phyloP scores from a whole-genome alignment of 352 stramenopile genomes.

The Phytophthora podocarpi region DNA sequence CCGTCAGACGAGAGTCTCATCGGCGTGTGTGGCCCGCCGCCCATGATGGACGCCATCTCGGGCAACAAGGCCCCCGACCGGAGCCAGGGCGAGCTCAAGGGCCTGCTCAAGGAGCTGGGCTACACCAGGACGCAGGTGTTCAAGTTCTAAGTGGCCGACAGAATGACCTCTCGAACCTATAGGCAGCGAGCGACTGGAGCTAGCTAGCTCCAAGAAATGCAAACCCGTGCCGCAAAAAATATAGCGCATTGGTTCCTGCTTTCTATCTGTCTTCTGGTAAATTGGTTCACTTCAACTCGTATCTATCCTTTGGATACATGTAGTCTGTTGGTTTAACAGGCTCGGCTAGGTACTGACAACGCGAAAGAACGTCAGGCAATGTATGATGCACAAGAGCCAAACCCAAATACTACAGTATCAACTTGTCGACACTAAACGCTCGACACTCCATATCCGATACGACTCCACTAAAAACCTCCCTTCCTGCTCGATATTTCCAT shows the following conservation, averaged over 20 bases:
- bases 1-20: slow-evolving; percentile 69
- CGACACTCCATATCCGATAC: background rate
- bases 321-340: slow-evolving; percentile 2
- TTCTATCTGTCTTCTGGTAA: background rate
- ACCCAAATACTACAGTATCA: slow-evolving; percentile 14
- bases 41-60: slow-evolving; percentile 82
- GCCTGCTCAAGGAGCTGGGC: slow-evolving; percentile 72
- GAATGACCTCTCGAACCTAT: no score
- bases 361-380: background rate
- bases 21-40: slow-evolving; percentile 84
- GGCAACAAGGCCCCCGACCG: slow-evolving; percentile 83
- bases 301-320: background rate
- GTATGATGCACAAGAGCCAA: background rate
- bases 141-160: slow-evolving; percentile 70
- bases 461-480: no score
- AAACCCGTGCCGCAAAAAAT: slow-evolving; percentile 17
- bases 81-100: slow-evolving; percentile 73
- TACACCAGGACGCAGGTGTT: slow-evolving; percentile 68
- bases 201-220: slow-evolving; percentile 21
- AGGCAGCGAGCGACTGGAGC: slow-evolving; percentile 22
- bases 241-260: slow-evolving; percentile 20
- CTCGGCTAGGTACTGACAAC: background rate
- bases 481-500: slow-evolving; percentile 2
- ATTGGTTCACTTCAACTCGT: slow-evolving; percentile 7
- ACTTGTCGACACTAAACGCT: slow-evolving; percentile 9